Percentiles rank a stretch among this genome's conserved stretches.
Evolutionary conservation across 2,329 filamentous ascomycete genomes (phyloP).

Genomic region (Neofusicoccum sp.): DNA sequence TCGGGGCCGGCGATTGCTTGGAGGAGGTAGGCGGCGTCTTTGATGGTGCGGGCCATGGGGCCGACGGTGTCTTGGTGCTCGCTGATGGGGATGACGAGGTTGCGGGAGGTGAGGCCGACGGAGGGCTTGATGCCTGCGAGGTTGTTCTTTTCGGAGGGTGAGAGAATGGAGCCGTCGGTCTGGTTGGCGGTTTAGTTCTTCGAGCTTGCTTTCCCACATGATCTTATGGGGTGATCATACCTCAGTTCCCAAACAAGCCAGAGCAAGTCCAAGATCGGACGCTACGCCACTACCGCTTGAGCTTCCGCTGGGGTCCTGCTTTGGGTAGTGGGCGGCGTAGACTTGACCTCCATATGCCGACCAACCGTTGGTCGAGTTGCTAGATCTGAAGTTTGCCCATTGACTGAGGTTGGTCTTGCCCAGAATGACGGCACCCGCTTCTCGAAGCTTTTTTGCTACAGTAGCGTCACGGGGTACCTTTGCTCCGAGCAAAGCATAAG

Average conservation of each 20-base stretch:
- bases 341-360: conserved; percentile 63
- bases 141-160: conserved; percentile 57
- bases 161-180: conserved; percentile 63
- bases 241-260: conserved; percentile 61
- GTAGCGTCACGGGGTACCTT: conserved; percentile 58
- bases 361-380: conserved; percentile 62
- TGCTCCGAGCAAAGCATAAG: conserved; percentile 60
- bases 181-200: conserved; percentile 19
- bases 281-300: conserved; percentile 63
- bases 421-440: conserved; percentile 62
- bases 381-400: conserved; percentile 62
- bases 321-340: conserved; percentile 59
- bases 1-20: conserved; percentile 59
- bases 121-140: conserved; percentile 63
- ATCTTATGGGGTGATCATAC: no score
- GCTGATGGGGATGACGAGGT: conserved; percentile 64
- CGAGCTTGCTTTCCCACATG: no score
- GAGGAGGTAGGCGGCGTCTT: conserved; percentile 57
- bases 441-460: conserved; percentile 58
- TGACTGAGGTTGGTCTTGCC: conserved; percentile 66
- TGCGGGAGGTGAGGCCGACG: conserved; percentile 57
- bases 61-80: conserved; percentile 58
- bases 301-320: conserved; percentile 62
- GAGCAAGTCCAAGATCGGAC: conserved; percentile 58
- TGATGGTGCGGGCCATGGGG: conserved; percentile 58